Evolutionary conservation across 2,329 filamentous ascomycete genomes (phyloP).

Genomic region (Colletotrichum lini): DNA sequence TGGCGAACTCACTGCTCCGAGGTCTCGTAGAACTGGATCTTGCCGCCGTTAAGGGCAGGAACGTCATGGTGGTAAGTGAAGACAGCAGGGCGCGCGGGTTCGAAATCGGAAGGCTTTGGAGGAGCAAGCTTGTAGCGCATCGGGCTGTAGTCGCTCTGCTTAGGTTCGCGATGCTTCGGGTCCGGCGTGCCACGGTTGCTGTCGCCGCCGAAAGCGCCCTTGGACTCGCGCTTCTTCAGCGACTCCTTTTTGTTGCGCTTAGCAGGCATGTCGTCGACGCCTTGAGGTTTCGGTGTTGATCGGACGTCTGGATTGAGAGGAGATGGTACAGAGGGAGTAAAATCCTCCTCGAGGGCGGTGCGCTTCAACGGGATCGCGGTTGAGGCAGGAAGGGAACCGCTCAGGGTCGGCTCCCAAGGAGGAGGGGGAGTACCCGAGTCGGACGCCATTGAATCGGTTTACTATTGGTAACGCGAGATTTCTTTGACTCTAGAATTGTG

Average conservation of each 20-base stretch:
- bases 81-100: constrained; percentile 69
- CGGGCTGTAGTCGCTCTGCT: constrained; percentile 64
- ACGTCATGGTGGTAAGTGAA: constrained; percentile 71
- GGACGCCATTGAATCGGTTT: constrained; percentile 50
- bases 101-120: constrained; percentile 74
- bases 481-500: constrained; percentile 29
- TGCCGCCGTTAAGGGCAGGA: constrained; percentile 62
- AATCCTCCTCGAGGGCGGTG: constrained; percentile 73
- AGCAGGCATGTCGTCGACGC: constrained; percentile 52
- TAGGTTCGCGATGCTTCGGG: constrained; percentile 58
- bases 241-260: constrained; percentile 75
- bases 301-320: constrained; percentile 79
- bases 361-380: constrained; percentile 75
- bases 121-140: constrained; percentile 76
- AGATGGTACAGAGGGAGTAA: constrained; percentile 79
- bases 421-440: constrained; percentile 57
- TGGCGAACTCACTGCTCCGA: constrained; percentile 72
- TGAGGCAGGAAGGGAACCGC: constrained; percentile 54
- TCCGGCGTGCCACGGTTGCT: constrained; percentile 72
- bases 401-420: constrained; percentile 59
- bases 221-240: constrained; percentile 78
- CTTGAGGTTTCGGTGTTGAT: constrained; percentile 51
- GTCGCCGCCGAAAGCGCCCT: constrained; percentile 61
- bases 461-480: neutral
- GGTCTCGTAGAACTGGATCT: constrained; percentile 73